Conservation (phyloP, 139 green algal species). For the Chara braunii region DNA sequence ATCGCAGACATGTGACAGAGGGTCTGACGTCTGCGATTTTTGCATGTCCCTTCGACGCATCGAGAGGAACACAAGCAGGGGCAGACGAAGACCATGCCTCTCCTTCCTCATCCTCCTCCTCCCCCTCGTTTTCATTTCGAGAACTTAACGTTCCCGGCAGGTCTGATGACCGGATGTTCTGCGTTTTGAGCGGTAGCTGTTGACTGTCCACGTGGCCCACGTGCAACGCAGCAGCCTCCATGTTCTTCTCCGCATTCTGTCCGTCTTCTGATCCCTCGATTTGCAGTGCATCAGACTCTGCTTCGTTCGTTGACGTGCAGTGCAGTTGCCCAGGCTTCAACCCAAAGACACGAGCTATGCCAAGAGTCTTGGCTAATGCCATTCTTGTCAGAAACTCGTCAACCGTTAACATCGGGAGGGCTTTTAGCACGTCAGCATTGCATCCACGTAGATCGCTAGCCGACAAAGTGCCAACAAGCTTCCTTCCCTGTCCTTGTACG, state of each 20-base stretch:
- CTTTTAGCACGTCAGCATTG: background rate
- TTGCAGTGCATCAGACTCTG: background rate
- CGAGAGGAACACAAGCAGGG: background rate
- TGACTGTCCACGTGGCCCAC: too few relatives aligned
- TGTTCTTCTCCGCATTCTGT: background rate
- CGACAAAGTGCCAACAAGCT: background rate
- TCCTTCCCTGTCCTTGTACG: background rate
- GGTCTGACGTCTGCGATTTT: slow-evolving; percentile 1
- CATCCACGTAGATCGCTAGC: slow-evolving; percentile 5
- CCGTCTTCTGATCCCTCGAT: too few relatives aligned
- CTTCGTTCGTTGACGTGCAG: background rate
- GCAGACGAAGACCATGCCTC: background rate
- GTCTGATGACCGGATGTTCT: too few relatives aligned
- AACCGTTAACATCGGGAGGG: background rate
- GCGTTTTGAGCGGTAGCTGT: too few relatives aligned
- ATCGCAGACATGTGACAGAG: slow-evolving; percentile 6
- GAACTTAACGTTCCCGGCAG: too few relatives aligned
- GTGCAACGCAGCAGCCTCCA: too few relatives aligned
- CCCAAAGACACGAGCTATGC: background rate
- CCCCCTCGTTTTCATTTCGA: too few relatives aligned
- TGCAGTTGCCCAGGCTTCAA: slow-evolving; percentile 4
- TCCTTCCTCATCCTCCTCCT: background rate
- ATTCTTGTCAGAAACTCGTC: slow-evolving; percentile 1
- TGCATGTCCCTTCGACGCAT: background rate
- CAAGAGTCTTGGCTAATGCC: background rate